Evolutionary conservation across 2,329 filamentous ascomycete species (phyloP), one percentile per base, ranked within the genome.

Genomic region (Dactylellina sp.): DNA sequence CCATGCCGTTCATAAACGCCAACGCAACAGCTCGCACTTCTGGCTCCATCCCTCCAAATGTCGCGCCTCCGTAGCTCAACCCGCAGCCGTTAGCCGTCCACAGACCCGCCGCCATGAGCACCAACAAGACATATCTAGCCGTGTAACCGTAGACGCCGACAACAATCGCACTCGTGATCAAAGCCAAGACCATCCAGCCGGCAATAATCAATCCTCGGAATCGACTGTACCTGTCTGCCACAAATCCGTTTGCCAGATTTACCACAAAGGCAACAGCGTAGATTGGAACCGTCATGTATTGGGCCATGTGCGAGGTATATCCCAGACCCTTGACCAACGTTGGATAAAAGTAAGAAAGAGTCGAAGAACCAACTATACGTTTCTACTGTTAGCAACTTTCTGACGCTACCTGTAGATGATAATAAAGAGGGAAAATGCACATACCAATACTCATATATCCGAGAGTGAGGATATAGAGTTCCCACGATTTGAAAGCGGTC

Each of bases 91-190:
- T 87, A 0, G 83, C 83, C 0, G 84, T 81, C 85, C 84, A 87
- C 0, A 87, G 80, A 0, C 85, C 86, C 0, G 84, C 83, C 0
- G 85, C 85, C 84, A 87, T 86, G 63, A 87, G 80, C 1, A 87
- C 84, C 0, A 88, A 81, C 0, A 87, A 80, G 0, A 81, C 84
- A 75, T 88, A 88, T 3, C 86, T 82, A 0, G 84, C 85, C 0
- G 81, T 84, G 78, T 83, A 85, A 77, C 84, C 79, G 78, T 86
- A 86, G 1, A 86, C 81, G 5, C 70, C 77, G 70, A 83, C 84
- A 16, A 81, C 82, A 28, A 82, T 49, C 14, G 60, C 68, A 40
- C 55, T 72, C 1, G 68, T 72, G 4, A 72, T 32, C 4, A 82
- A 80, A 7, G 82, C 79, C 9, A 83, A 75, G 0, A 78, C 76